Conservation (phyloP, 176 grass and related monocot species). For the Eleusine coracana region DNA sequence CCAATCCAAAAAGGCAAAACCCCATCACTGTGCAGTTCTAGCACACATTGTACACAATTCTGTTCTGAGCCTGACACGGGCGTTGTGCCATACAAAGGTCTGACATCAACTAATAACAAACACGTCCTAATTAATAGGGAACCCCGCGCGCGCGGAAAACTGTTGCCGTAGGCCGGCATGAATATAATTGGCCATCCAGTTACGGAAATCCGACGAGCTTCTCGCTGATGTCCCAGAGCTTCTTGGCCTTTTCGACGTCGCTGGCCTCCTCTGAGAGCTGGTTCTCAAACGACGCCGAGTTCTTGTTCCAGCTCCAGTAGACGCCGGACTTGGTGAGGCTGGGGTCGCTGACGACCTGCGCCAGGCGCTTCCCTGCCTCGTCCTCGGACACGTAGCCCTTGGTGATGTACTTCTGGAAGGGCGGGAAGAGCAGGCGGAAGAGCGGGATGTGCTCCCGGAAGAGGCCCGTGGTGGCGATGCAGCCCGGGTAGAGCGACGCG, state of each 20-base stretch:
- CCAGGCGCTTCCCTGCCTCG: slow-evolving; percentile 90
- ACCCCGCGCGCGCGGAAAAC: slow-evolving; percentile 7
- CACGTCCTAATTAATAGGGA: background rate
- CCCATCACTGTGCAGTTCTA: slow-evolving; percentile 7
- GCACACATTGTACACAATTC: slow-evolving; percentile 20
- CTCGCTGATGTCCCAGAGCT: slow-evolving; percentile 91
- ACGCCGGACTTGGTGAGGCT: slow-evolving; percentile 93
- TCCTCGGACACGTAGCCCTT: slow-evolving; percentile 95
- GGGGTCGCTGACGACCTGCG: slow-evolving; percentile 89
- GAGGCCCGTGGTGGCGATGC: slow-evolving; percentile 94
- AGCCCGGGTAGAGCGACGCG: slow-evolving; percentile 89
- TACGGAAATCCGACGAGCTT: slow-evolving; percentile 79
- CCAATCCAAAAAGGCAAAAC: slow-evolving; percentile 10
- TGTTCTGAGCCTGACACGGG: background rate
- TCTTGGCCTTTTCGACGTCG: slow-evolving; percentile 81
- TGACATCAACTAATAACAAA: background rate
- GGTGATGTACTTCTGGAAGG: slow-evolving; percentile 98
- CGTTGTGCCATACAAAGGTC: background rate
- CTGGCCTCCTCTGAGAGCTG: slow-evolving; percentile 94
- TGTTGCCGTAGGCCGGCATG: background rate
- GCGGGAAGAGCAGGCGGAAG: slow-evolving; percentile 86
- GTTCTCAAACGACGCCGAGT: slow-evolving; percentile 96
- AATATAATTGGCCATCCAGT: background rate
- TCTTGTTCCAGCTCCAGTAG: slow-evolving; percentile 99
- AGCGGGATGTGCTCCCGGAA: slow-evolving; percentile 89